These are phyloP conservation scores for Tolypocladium album DNA, from an alignment of 2,329 filamentous ascomycete genomes.

Conservation along the genomic window DNA sequence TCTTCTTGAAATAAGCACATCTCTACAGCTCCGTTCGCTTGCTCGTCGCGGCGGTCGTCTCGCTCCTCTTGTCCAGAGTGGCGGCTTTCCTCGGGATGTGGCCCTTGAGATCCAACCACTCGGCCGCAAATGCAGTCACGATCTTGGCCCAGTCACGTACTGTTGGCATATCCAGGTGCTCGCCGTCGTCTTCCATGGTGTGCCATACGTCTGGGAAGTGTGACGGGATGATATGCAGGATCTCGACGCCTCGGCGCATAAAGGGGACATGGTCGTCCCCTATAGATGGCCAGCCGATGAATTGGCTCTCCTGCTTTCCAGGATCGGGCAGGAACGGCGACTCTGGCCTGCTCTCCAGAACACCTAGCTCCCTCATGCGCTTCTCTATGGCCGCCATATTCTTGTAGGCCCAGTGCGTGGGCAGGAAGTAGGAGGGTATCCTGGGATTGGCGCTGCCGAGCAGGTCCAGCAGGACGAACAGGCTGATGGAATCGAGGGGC, in stretches of 20 bases:
- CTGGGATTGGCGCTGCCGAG: constrained; percentile 59
- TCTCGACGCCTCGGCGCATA: constrained; percentile 71
- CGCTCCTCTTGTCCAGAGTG: constrained; percentile 14
- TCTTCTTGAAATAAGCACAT: neutral
- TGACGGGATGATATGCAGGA: constrained; percentile 79
- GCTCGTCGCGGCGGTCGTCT: constrained; percentile 12
- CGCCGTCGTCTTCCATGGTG: constrained; percentile 68
- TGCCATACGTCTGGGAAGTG: constrained; percentile 87
- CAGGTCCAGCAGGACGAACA: constrained; percentile 88
- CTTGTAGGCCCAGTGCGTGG: constrained; percentile 88
- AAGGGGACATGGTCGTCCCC: constrained; percentile 91
- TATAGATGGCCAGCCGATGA: constrained; percentile 41
- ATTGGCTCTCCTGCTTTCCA: constrained; percentile 37
- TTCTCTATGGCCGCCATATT: constrained; percentile 63
- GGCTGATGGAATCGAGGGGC: constrained; percentile 65
- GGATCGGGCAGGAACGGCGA: constrained; percentile 54
- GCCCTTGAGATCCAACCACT: constrained; percentile 74
- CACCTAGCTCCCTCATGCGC: constrained; percentile 55
- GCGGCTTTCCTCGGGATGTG: constrained; percentile 19
- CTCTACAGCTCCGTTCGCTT: constrained; percentile 20
- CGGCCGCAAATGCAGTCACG: constrained; percentile 71
- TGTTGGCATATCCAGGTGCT: constrained; percentile 70
- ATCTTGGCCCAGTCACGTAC: constrained; percentile 83
- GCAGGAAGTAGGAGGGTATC: constrained; percentile 78
- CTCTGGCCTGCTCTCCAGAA: constrained; percentile 49